A percentile compares a stretch with the other conserved stretches of the same genome.
Conservation (phyloP, 2,329 filamentous ascomycete species). For the Amesomyces nigricolor region DNA sequence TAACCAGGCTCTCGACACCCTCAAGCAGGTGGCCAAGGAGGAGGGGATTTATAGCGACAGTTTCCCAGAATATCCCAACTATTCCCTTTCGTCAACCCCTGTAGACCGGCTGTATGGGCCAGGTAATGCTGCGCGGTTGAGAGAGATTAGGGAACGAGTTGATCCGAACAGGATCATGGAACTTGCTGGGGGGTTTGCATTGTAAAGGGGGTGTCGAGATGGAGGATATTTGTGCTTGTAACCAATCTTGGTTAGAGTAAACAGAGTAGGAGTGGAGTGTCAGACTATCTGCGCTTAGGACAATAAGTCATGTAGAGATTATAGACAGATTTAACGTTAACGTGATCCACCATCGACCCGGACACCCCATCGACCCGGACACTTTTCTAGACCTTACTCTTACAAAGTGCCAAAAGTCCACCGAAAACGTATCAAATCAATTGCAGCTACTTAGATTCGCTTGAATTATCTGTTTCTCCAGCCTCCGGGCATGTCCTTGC, state of each 20-base stretch:
- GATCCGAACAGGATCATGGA: constrained; percentile 29
- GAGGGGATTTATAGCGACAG: constrained; percentile 28
- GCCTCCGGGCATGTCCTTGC: no score
- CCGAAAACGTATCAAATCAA: no score
- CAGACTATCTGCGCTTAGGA: not conserved
- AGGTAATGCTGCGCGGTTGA: constrained; percentile 22
- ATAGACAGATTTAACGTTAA: no score
- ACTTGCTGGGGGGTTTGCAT: constrained; percentile 23
- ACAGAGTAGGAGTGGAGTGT: not conserved
- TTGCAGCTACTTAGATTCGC: no score
- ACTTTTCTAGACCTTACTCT: no score
- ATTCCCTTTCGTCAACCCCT: constrained; percentile 23
- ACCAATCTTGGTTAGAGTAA: no score
- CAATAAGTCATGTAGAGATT: no score
- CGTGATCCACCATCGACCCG: no score
- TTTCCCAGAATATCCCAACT: constrained; percentile 27
- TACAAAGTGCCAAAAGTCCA: no score
- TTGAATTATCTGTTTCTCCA: no score
- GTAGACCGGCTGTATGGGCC: constrained; percentile 22
- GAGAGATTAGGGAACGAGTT: constrained; percentile 19
- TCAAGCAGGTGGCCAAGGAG: constrained; percentile 28
- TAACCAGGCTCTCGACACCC: constrained; percentile 20
- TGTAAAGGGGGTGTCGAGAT: not conserved
- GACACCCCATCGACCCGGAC: no score
- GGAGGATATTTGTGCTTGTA: no score